phyloP scores from a whole-genome alignment of 805 yeast species.

The Zygoascus bituminiphila region DNA sequence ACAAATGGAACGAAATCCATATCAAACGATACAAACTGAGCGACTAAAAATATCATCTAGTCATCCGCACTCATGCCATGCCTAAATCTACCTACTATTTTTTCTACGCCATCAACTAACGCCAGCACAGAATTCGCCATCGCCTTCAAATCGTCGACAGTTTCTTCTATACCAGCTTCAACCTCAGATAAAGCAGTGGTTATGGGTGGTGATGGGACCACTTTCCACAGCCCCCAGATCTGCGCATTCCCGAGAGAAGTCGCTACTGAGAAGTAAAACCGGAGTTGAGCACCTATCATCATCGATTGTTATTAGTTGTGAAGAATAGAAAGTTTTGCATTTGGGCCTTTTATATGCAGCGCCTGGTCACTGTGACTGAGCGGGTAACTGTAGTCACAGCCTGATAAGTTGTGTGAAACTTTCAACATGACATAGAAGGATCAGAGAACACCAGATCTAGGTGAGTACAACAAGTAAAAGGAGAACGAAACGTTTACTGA shows the following conservation, averaged over 20 bases:
- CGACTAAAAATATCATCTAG: no score
- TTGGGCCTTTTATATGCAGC: slow-evolving; percentile 1
- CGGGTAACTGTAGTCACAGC: background rate
- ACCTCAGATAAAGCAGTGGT: slow-evolving; percentile 16
- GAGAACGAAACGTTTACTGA: no score
- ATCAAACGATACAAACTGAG: no score
- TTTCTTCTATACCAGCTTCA: slow-evolving; percentile 5
- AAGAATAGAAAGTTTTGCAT: slow-evolving; percentile 2
- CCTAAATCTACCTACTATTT: no score
- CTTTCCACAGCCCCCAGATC: slow-evolving; percentile 22
- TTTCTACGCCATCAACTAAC: background rate
- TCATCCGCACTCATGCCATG: no score
- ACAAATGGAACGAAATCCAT: no score
- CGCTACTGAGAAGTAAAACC: slow-evolving; percentile 1
- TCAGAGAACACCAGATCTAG: no score
- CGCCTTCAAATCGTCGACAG: background rate
- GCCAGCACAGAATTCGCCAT: background rate
- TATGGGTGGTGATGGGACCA: slow-evolving; percentile 20
- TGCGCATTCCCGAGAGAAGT: slow-evolving; percentile 1
- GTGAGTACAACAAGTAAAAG: no score
- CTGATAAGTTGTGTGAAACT: background rate
- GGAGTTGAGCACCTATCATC: slow-evolving; percentile 12
- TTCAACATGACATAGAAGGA: background rate
- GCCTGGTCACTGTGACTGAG: slow-evolving; percentile 1
- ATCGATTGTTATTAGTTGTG: slow-evolving; percentile 19